Percentiles rank a stretch among this genome's conserved stretches.
Conservation (phyloP, 2,329 filamentous ascomycete genomes). For the Aureobasidium sp. region DNA sequence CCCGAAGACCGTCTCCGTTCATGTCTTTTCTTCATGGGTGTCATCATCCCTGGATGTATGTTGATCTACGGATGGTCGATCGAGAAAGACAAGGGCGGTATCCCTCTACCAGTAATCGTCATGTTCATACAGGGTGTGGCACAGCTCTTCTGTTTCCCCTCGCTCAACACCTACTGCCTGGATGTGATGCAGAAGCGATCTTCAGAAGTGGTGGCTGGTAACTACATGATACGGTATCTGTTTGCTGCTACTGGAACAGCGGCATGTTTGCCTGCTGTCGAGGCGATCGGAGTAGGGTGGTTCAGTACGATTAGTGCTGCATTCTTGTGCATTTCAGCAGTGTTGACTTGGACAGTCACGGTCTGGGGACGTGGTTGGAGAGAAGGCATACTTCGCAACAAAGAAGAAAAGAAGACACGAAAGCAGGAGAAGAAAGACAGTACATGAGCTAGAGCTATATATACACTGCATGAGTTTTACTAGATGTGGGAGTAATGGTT, state of each 20-base stretch:
- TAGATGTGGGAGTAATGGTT: not conserved
- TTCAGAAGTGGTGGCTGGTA: conserved; percentile 64
- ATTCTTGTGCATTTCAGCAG: conserved; percentile 42
- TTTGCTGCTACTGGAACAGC: conserved; percentile 64
- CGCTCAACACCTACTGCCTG: conserved; percentile 70
- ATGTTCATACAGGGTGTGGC: conserved; percentile 68
- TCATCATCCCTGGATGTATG: conserved; percentile 52
- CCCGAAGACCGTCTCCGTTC: conserved; percentile 60
- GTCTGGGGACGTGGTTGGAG: conserved; percentile 35
- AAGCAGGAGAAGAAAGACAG: not conserved
- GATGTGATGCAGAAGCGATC: conserved; percentile 67
- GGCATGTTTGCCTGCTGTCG: conserved; percentile 63
- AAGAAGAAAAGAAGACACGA: conserved; percentile 14
- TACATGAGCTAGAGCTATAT: not conserved
- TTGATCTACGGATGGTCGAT: conserved; percentile 61
- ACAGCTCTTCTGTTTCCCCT: conserved; percentile 67
- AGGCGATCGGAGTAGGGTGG: conserved; percentile 70
- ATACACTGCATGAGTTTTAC: not conserved
- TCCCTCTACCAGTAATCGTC: conserved; percentile 57
- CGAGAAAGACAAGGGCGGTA: conserved; percentile 45
- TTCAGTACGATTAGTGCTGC: conserved; percentile 61
- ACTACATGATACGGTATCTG: conserved; percentile 69
- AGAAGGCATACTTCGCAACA: conserved; percentile 17
- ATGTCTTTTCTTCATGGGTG: conserved; percentile 46
- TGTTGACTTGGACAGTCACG: conserved; percentile 40